Base-by-base conservation (phyloP, 2,329 filamentous ascomycete species). In the Xylaria hypoxylon region DNA sequence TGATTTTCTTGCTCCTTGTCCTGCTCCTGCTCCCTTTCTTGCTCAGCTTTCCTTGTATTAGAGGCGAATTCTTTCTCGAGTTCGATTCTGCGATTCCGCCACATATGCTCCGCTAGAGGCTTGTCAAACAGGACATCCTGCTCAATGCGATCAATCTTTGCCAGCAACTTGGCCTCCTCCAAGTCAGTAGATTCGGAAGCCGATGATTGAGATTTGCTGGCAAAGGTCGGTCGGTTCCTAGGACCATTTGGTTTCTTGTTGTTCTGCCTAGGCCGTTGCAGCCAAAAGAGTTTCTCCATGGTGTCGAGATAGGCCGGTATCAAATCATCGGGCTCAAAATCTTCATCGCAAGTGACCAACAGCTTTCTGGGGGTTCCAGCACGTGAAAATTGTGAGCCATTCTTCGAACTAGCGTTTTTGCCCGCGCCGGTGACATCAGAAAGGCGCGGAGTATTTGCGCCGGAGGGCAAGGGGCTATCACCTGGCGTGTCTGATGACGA, bases 81-180 rank as follows among this genome's bases (percentile, higher is more conserved):
- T 24, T 84, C 79, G 38, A 89, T 83, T 44, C 83, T 85, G 66
- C 85, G 85, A 5, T 81, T 77, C 66, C 84, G 86, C 92, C 92
- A 94, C 72, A 86, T 81, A 65, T 86, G 81, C 62, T 92, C 87
- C 4, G 90, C 92, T 38, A 86, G 77, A 51, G 85, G 82, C 64
- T 85, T 86, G 75, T 95, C 92, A 73, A 94, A 94, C 2, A 95
- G 80, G 17, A 93, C 83, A 75, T 95, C 92, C 28, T 88, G 90
- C 74, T 96, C 91, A 47, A 97, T 92, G 67, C 87, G 87, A 42
- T 89, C 85, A 44, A 97, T 81, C 76, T 94, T 96, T 17, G 89
- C 88, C 45, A 90, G 84, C 2, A 97, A 79, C 72, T 89, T 92
- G 10, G 86, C 85, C 48, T 89, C 82, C 67, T 87, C 85, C 24